Evolutionary conservation across 768 basidiomycete species (phyloP).

Genomic region (Hypholoma sublateritium): DNA sequence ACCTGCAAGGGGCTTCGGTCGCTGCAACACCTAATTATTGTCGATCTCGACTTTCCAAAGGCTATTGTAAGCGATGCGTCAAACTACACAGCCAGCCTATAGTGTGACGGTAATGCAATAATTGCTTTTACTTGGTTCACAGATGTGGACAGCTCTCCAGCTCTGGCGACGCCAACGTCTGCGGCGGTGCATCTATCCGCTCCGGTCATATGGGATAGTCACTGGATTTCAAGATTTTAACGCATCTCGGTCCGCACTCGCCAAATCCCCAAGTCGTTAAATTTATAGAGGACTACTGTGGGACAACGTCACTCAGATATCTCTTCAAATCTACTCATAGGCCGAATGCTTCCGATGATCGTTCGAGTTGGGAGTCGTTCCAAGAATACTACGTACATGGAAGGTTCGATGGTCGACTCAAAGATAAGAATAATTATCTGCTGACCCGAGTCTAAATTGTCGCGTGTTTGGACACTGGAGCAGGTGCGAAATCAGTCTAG

Average conservation of each 20-base stretch:
- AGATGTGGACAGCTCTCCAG: not conserved
- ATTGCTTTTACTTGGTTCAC: not conserved
- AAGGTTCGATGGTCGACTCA: slow-evolving; percentile 4
- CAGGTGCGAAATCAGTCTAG: not conserved
- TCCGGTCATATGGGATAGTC: not conserved
- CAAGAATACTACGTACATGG: not conserved
- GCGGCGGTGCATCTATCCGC: not conserved
- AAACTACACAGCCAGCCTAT: not conserved
- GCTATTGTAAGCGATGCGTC: not conserved
- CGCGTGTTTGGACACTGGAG: not conserved
- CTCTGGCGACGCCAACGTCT: not conserved
- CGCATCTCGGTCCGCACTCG: slow-evolving; percentile 1
- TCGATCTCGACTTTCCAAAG: not conserved
- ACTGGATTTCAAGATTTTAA: not conserved
- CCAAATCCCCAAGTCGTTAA: not conserved
- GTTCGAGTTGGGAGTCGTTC: not conserved
- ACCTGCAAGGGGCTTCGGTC: no score
- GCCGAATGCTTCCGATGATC: not conserved
- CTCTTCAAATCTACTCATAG: not conserved
- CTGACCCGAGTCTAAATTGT: slow-evolving; percentile 3
- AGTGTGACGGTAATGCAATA: not conserved
- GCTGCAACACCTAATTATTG: not conserved
- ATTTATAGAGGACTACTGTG: not conserved
- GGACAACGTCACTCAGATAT: not conserved
- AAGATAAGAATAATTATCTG: slow-evolving; percentile 1